Base-by-base conservation (phyloP, 257 asterid species). In the Paulownia fortunei region DNA sequence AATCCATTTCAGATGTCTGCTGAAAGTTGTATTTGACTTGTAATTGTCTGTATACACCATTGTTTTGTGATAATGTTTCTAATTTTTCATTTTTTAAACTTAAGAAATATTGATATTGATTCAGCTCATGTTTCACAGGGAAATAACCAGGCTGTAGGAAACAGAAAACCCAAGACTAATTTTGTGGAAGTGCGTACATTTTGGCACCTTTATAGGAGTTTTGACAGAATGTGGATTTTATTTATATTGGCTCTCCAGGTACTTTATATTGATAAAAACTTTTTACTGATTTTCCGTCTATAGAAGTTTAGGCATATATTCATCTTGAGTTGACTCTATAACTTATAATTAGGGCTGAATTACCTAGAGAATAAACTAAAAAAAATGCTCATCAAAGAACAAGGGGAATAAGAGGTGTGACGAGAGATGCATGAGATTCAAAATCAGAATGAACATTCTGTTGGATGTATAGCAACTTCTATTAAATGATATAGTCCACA, bases 161-260 rank as follows among this genome's bases (percentile, higher is more conserved):
- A 84, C 67, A 87, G 92, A 72, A 96, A 96, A 84, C 97, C 98
- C 23, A 96, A 96, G 90, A 84, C 96, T 64, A 96, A 96, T 84
- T 96, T 93, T 87, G 99, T 92, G 37, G 99, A 96, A 86, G 80
- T 93, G 72, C 98, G 99, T 42, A 96, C 98, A 27, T 96, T 93
- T 89, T 96, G 88, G 98, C 99, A 96, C 79, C 90, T 96, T 71
- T 96, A 88, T 78, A 88, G 98, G 81, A 92, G 96, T 85, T 96
- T 96, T 56, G 99, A 96, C 84, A 88, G 99, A 81, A 77, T 96
- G 92, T 96, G 99, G 98, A 92, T 89, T 67, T 93, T 96, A 79
- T 93, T 90, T 65, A 90, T 87, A 81, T 86, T 96, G 89, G 92
- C 96, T 70, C 91, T 96, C 70, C 99, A 96, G 98, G 99, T 96